Evolutionary conservation across 2,329 filamentous ascomycete genomes (phyloP).

Genomic region (Trichophyton simii): DNA sequence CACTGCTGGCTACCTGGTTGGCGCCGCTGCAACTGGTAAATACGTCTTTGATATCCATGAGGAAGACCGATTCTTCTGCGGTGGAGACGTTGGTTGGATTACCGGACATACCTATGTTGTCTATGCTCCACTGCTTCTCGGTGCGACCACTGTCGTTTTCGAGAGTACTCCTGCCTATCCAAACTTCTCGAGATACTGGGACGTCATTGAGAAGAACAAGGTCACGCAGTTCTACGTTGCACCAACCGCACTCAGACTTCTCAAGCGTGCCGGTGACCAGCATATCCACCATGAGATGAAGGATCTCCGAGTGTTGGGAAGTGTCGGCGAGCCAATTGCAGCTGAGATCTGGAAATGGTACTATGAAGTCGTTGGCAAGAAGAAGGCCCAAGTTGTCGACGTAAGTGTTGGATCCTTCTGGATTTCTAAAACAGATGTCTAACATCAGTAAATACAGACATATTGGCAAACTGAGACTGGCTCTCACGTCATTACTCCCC

Average conservation of each 20-base stretch:
- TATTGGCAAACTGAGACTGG: slow-evolving; percentile 99
- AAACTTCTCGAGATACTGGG: slow-evolving; percentile 97
- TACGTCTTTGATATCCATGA: slow-evolving; percentile 98
- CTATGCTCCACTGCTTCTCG: slow-evolving; percentile 84
- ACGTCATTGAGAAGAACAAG: slow-evolving; percentile 87
- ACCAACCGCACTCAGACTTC: slow-evolving; percentile 77
- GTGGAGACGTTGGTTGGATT: slow-evolving; percentile 97
- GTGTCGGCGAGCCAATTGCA: slow-evolving; percentile 93
- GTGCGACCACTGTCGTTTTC: slow-evolving; percentile 90
- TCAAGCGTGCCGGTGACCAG: slow-evolving; percentile 91
- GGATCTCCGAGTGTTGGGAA: slow-evolving; percentile 77
- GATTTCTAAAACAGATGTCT: not conserved
- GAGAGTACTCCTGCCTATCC: slow-evolving; percentile 96
- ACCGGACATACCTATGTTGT: slow-evolving; percentile 98
- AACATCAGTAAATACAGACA: slow-evolving; percentile 46
- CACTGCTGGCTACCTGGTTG: slow-evolving; percentile 86
- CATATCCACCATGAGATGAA: slow-evolving; percentile 85
- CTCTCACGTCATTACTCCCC: slow-evolving; percentile 85
- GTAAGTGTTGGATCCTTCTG: slow-evolving; percentile 43
- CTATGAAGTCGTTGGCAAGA: slow-evolving; percentile 85
- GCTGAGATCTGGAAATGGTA: slow-evolving; percentile 99
- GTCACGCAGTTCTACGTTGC: slow-evolving; percentile 98
- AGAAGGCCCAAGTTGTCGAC: slow-evolving; percentile 85
- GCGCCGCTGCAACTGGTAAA: slow-evolving; percentile 86
- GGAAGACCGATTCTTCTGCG: slow-evolving; percentile 89